Percentiles rank a stretch among this genome's conserved stretches.
Evolutionary conservation across 257 asterid species (phyloP).

Genomic region (Capsicum pubescens): DNA sequence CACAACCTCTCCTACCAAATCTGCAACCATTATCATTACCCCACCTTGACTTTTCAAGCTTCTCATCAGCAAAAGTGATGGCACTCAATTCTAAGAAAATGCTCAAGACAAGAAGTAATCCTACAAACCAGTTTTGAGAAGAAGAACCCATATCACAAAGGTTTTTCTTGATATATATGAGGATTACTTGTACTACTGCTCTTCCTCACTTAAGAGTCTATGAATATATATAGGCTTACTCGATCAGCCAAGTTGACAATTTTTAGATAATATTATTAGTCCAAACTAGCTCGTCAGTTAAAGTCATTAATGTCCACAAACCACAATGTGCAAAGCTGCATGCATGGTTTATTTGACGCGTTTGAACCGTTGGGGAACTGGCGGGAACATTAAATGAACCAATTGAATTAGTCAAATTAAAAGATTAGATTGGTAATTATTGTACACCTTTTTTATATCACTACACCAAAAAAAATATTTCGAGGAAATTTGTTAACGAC

Average conservation of each 20-base stretch:
- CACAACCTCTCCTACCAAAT: slow-evolving; percentile 36
- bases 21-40: slow-evolving; percentile 37
- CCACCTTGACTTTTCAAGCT: slow-evolving; percentile 36
- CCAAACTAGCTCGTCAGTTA: background rate
- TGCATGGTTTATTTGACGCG: slow-evolving; percentile 37
- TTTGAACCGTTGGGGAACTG: slow-evolving; percentile 44
- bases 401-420: slow-evolving; percentile 9
- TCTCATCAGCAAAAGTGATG: slow-evolving; percentile 33
- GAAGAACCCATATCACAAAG: slow-evolving; percentile 27
- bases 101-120: slow-evolving; percentile 31
- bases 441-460: too few relatives aligned
- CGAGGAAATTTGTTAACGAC: too few relatives aligned
- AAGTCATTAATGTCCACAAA: slow-evolving; percentile 28
- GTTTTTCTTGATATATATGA: background rate
- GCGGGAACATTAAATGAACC: slow-evolving; percentile 39
- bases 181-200: background rate
- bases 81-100: slow-evolving; percentile 36
- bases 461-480: too few relatives aligned
- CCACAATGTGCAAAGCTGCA: slow-evolving; percentile 19
- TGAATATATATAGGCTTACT: slow-evolving; percentile 27
- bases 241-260: background rate
- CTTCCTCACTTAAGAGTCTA: background rate
- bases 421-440: too few relatives aligned
- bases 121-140: slow-evolving; percentile 31
- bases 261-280: background rate